Conservation (phyloP, 352 stramenopile genomes). For the Phytophthora pini region DNA sequence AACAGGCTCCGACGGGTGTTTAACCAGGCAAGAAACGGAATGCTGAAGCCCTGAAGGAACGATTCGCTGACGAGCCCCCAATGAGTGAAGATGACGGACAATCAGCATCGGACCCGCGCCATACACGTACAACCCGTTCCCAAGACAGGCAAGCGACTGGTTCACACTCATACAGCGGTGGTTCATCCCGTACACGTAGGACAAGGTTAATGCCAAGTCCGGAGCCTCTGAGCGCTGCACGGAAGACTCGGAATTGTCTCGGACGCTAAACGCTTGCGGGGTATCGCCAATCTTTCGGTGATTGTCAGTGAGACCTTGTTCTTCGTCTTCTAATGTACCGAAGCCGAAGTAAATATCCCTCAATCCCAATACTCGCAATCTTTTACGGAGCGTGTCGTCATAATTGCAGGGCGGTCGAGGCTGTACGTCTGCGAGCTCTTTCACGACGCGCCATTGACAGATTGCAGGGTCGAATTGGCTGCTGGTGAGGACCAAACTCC, state of each 20-base stretch:
- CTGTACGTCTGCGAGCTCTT: conserved; percentile 54
- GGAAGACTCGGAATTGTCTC: not conserved
- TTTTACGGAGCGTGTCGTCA: conserved; percentile 24
- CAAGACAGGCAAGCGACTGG: conserved; percentile 44
- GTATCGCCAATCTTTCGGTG: conserved; percentile 15
- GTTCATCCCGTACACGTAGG: conserved; percentile 59
- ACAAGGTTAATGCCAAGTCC: conserved; percentile 64
- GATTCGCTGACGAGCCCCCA: conserved; percentile 38
- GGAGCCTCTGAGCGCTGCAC: conserved; percentile 53
- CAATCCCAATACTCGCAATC: conserved; percentile 35
- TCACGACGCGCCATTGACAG: conserved; percentile 75
- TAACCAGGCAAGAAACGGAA: conserved; percentile 57
- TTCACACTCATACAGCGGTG: conserved; percentile 48
- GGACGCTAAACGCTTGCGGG: conserved; percentile 13
- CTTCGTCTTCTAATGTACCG: conserved; percentile 16
- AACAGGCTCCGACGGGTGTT: conserved; percentile 52
- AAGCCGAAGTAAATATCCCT: conserved; percentile 54
- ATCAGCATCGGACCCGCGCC: conserved; percentile 55
- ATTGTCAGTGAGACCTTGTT: not conserved
- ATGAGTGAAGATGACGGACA: conserved; percentile 44
- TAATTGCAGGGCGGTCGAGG: conserved; percentile 39
- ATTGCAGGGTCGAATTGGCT: conserved; percentile 54
- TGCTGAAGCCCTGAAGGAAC: conserved; percentile 50
- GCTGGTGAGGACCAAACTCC: conserved; percentile 59
- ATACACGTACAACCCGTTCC: conserved; percentile 46